Percentiles rank a stretch among this genome's conserved stretches.
phyloP scores from a whole-genome alignment of 169 alveolate genomes.

The Cryptosporidium felis region DNA sequence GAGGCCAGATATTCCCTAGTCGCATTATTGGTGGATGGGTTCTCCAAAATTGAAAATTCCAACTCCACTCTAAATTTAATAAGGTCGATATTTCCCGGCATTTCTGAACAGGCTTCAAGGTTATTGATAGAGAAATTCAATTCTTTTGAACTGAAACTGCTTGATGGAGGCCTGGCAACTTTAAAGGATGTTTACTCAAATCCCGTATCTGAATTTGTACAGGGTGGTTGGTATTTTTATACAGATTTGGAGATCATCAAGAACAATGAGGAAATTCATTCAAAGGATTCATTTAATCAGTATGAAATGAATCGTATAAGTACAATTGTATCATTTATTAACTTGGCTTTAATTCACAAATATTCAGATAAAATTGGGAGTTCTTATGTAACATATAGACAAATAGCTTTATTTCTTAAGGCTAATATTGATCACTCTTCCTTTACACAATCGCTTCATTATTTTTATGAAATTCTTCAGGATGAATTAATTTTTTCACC shows the following conservation, averaged over 20 bases:
- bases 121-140: conserved; percentile 5
- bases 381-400: neutral
- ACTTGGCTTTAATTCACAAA: conserved; percentile 1
- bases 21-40: conserved; percentile 3
- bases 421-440: neutral
- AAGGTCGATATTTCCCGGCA: conserved; percentile 26
- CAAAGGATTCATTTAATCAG: neutral
- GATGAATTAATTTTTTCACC: conserved; percentile 48
- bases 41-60: neutral
- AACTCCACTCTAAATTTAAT: neutral
- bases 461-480: conserved; percentile 14
- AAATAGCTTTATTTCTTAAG: conserved; percentile 25
- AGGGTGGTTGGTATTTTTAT: conserved; percentile 30
- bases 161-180: conserved; percentile 5
- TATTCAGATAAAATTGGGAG: conserved; percentile 14
- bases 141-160: neutral
- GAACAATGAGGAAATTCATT: neutral
- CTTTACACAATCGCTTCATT: neutral
- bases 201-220: neutral
- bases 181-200: conserved; percentile 1
- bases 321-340: conserved; percentile 39
- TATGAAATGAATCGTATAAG: conserved; percentile 21
- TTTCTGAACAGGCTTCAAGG: neutral
- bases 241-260: neutral
- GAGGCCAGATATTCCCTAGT: neutral